These are phyloP conservation scores for Trichoderma asperelloides DNA, from an alignment of 495 filamentous ascomycete genomes.

Conservation along the genomic window DNA sequence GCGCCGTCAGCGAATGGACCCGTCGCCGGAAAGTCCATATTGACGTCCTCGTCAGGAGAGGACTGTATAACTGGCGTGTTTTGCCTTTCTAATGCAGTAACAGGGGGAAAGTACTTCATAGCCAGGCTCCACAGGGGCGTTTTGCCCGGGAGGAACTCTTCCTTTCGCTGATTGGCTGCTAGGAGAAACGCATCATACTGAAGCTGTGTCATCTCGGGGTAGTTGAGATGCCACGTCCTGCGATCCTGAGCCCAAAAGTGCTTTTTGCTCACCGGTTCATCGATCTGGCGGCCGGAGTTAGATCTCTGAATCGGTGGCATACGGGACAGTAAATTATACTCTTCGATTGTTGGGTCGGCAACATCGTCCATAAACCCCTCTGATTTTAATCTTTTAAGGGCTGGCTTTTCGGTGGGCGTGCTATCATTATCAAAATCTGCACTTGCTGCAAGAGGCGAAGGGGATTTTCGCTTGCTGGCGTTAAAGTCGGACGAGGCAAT, in stretches of 20 bases:
- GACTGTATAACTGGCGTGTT: background rate
- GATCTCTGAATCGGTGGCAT: conserved; percentile 26
- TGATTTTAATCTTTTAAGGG: conserved; percentile 39
- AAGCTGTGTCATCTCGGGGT: conserved; percentile 45
- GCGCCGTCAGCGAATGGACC: background rate
- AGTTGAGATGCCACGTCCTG: conserved; percentile 41
- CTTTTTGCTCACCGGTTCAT: conserved; percentile 38
- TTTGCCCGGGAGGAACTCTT: conserved; percentile 36
- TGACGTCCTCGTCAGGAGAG: background rate
- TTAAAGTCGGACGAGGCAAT: conserved; percentile 22
- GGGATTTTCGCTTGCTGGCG: conserved; percentile 38
- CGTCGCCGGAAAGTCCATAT: background rate
- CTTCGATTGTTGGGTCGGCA: conserved; percentile 15
- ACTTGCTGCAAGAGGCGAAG: conserved; percentile 10
- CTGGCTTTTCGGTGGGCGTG: conserved; percentile 20
- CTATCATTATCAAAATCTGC: conserved; percentile 30
- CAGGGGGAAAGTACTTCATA: conserved; percentile 37
- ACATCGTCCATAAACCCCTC: conserved; percentile 16
- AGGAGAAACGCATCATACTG: conserved; percentile 36
- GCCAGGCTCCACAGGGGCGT: conserved; percentile 37
- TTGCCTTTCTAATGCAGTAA: conserved; percentile 2
- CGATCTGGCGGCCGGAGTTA: conserved; percentile 36
- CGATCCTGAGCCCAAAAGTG: conserved; percentile 42
- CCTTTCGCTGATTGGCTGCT: conserved; percentile 31
- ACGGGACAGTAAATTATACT: conserved; percentile 29